phyloP scores from a whole-genome alignment of 768 basidiomycete genomes.

The Lactarius sp. region DNA sequence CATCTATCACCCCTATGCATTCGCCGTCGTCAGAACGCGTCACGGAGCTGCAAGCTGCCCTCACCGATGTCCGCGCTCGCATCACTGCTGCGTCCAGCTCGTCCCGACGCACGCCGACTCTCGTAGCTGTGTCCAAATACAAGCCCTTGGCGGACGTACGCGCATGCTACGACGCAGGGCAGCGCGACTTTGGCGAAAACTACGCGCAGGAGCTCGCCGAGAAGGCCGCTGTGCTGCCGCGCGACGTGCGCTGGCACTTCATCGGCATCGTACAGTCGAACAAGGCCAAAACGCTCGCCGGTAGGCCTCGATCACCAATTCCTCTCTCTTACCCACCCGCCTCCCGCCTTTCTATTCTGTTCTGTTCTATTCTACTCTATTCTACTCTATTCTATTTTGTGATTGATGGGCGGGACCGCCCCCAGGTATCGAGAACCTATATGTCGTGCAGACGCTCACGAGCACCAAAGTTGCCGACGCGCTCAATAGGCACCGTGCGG shows the following conservation, averaged over 20 bases:
- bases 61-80: slow-evolving; percentile 48
- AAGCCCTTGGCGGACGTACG: slow-evolving; percentile 86
- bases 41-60: slow-evolving; percentile 48
- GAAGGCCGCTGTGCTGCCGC: slow-evolving; percentile 48
- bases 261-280: slow-evolving; percentile 19
- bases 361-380: neutral
- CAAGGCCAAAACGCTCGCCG: slow-evolving; percentile 20
- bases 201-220: slow-evolving; percentile 92
- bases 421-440: slow-evolving; percentile 51
- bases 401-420: neutral
- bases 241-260: slow-evolving; percentile 43
- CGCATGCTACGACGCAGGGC: slow-evolving; percentile 74
- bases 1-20: neutral
- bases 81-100: slow-evolving; percentile 39
- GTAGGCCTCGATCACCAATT: neutral
- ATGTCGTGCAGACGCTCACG: slow-evolving; percentile 80
- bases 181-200: slow-evolving; percentile 95
- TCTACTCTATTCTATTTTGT: neutral
- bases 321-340: neutral
- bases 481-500: slow-evolving; percentile 66
- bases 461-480: slow-evolving; percentile 76
- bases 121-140: slow-evolving; percentile 91
- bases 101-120: slow-evolving; percentile 31
- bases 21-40: slow-evolving; percentile 39
- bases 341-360: neutral